These are phyloP conservation scores for Calonectria hawksworthii DNA, from an alignment of 2,329 filamentous ascomycete genomes.

Conservation along the genomic window DNA sequence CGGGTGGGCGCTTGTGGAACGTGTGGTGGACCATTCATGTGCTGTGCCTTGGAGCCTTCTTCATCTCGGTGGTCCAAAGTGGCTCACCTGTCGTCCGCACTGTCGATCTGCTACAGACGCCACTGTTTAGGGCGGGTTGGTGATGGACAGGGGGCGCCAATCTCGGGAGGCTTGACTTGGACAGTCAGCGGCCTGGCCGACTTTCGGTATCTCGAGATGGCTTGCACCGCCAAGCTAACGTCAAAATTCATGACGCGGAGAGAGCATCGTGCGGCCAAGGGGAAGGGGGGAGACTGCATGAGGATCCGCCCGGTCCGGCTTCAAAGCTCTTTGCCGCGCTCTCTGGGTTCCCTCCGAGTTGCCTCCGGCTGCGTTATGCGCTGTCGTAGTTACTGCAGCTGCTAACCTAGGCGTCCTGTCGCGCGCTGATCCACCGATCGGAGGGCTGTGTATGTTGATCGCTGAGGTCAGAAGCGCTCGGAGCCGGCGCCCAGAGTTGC, in stretches of 20 bases:
- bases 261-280: not conserved
- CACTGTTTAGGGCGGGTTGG: constrained; percentile 35
- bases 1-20: constrained; percentile 21
- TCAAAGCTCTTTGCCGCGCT: constrained; percentile 1
- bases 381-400: constrained; percentile 15
- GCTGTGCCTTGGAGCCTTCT: constrained; percentile 35
- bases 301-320: not conserved
- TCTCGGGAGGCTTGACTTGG: constrained; percentile 33
- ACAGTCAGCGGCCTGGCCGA: not conserved
- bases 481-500: not conserved
- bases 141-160: constrained; percentile 36
- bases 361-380: constrained; percentile 15
- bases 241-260: not conserved
- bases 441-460: constrained; percentile 43
- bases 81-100: constrained; percentile 37
- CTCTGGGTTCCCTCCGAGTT: constrained; percentile 22
- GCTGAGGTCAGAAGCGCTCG: constrained; percentile 34
- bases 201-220: not conserved
- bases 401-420: constrained; percentile 25
- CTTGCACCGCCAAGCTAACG: not conserved
- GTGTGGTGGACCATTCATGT: constrained; percentile 39
- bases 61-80: constrained; percentile 45
- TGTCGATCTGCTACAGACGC: constrained; percentile 35
- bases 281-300: not conserved
- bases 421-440: constrained; percentile 36